Conservation (phyloP, 2,329 filamentous ascomycete genomes). For the Penicillium griseofulvum region DNA sequence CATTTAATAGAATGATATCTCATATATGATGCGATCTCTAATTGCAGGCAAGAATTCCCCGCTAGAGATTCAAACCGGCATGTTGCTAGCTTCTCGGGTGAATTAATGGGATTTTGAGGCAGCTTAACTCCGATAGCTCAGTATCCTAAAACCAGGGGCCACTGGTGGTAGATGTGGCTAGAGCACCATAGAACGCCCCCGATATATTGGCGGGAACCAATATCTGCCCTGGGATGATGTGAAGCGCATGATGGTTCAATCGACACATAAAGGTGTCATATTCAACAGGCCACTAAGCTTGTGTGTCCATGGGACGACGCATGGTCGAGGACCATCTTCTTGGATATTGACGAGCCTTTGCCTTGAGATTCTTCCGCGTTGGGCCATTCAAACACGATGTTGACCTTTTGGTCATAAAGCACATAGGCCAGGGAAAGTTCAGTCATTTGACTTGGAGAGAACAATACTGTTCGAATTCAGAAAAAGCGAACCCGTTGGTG, state of each 20-base stretch:
- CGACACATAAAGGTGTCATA: neutral
- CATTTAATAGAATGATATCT: neutral
- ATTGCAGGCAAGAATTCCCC: neutral
- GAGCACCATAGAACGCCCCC: neutral
- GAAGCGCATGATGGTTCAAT: neutral
- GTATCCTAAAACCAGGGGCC: neutral
- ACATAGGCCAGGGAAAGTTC: neutral
- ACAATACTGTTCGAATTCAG: neutral
- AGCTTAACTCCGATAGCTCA: neutral
- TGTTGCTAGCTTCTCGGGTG: neutral
- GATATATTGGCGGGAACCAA: neutral
- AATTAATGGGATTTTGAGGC: neutral
- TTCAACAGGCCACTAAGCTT: neutral
- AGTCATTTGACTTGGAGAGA: neutral
- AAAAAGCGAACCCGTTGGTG: neutral
- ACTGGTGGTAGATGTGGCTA: neutral
- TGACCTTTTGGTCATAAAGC: neutral
- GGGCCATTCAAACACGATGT: neutral
- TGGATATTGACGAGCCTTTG: neutral
- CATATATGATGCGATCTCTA: neutral
- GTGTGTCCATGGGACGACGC: neutral
- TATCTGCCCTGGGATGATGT: neutral
- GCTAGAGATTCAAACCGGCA: neutral
- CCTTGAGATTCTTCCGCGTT: neutral
- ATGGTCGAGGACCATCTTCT: neutral